These are phyloP conservation scores for Fusarium coicis DNA, from an alignment of 2,329 filamentous ascomycete genomes.

Conservation along the genomic window DNA sequence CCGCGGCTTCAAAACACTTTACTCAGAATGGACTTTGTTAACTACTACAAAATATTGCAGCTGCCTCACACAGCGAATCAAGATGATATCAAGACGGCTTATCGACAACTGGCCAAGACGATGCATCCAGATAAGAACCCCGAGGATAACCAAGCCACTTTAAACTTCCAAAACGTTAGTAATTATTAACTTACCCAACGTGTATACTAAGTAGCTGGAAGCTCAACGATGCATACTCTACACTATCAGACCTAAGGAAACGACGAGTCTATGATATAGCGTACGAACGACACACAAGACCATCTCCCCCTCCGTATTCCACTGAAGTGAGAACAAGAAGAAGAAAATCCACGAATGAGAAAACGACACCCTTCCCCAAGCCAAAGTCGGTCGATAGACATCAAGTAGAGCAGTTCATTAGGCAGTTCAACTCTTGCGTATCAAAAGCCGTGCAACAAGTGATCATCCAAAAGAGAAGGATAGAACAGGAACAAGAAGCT, in stretches of 20 bases:
- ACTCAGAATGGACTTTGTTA: not conserved
- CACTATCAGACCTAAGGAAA: not conserved
- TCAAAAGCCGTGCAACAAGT: fast-evolving
- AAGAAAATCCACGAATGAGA: not conserved
- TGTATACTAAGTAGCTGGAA: not conserved
- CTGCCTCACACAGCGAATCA: not conserved
- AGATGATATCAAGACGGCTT: not conserved
- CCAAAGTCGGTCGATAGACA: not conserved
- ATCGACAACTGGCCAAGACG: not conserved
- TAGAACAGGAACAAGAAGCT: not conserved
- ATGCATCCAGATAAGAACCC: slow-evolving; percentile 4
- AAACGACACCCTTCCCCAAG: too few relatives aligned
- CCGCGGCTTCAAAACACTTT: too few relatives aligned
- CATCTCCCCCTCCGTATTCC: not conserved
- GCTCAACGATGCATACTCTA: not conserved
- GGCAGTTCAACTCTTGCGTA: not conserved
- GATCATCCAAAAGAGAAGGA: not conserved
- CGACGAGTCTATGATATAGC: not conserved
- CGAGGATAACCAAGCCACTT: not conserved
- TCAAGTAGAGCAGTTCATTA: not conserved
- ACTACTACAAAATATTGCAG: not conserved
- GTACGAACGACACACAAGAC: not conserved
- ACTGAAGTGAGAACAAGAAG: not conserved
- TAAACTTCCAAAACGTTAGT: not conserved
- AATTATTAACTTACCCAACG: not conserved